Evolutionary conservation across 1,284 basidiomycete species (phyloP).

Genomic region (Ustilago curta): DNA sequence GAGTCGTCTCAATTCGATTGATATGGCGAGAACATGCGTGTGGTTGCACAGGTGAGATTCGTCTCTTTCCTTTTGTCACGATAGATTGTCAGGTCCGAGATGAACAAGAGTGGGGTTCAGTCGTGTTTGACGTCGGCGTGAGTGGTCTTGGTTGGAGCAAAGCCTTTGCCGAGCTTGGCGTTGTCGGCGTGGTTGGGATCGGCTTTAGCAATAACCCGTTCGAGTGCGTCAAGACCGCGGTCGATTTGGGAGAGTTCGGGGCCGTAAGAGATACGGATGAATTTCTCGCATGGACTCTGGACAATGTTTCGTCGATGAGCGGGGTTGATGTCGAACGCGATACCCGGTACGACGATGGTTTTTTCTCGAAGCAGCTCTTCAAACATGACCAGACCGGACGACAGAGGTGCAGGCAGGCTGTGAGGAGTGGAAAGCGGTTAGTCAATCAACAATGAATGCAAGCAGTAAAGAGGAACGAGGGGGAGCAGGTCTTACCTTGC

Average conservation of each 20-base stretch:
- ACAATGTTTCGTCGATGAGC: slow-evolving; percentile 79
- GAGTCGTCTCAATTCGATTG: background rate
- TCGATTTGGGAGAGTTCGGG: slow-evolving; percentile 85
- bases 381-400: slow-evolving; percentile 90
- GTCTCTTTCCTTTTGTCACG: too few species aligned
- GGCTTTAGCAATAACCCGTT: slow-evolving; percentile 79
- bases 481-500: slow-evolving; percentile 7
- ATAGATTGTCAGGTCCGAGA: background rate
- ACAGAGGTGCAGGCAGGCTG: slow-evolving; percentile 76
- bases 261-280: slow-evolving; percentile 76
- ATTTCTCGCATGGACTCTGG: slow-evolving; percentile 76
- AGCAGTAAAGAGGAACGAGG: background rate
- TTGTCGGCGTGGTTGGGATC: slow-evolving; percentile 70
- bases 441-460: too few species aligned
- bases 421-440: background rate
- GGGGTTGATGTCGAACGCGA: slow-evolving; percentile 79
- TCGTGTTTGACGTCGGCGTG: slow-evolving; percentile 35
- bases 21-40: background rate
- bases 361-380: slow-evolving; percentile 92
- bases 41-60: background rate
- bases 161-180: slow-evolving; percentile 64
- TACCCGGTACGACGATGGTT: slow-evolving; percentile 83
- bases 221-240: slow-evolving; percentile 84
- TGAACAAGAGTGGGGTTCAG: background rate
- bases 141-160: slow-evolving; percentile 27